These are phyloP conservation scores for Corrigiola litoralis DNA, from an alignment of 179 eudicot species.

Conservation along the genomic window DNA sequence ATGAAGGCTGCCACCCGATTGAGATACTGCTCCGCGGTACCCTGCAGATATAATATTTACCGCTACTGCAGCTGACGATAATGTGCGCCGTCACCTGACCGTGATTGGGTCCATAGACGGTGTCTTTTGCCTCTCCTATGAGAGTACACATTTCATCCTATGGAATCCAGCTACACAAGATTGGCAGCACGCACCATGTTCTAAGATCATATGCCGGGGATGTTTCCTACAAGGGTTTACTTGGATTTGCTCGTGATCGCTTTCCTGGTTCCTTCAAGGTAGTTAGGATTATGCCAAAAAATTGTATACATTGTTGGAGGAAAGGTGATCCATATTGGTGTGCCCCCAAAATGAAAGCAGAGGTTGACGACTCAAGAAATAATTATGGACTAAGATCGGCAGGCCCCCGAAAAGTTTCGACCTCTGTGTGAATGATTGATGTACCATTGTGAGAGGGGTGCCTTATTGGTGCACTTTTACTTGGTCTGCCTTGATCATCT, in stretches of 20 bases:
- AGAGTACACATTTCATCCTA: background rate
- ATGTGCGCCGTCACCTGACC: background rate
- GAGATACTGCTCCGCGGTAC: too few relatives aligned
- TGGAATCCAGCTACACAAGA: constrained; percentile 11
- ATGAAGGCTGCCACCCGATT: background rate
- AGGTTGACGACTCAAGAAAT: background rate
- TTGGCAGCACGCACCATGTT: background rate
- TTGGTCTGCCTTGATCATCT: constrained; percentile 5
- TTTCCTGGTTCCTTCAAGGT: background rate
- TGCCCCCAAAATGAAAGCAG: background rate
- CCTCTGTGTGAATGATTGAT: background rate
- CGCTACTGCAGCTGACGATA: background rate
- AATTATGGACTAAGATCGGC: background rate
- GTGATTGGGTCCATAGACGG: background rate
- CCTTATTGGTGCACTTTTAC: constrained; percentile 9
- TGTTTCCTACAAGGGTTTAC: background rate
- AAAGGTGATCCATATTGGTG: constrained; percentile 15
- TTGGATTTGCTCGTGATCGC: background rate
- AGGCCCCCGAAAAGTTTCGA: background rate
- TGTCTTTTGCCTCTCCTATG: background rate
- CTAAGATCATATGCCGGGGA: background rate
- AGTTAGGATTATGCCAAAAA: background rate
- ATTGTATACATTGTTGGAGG: constrained; percentile 1
- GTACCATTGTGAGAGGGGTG: background rate
- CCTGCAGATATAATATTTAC: too few relatives aligned